phyloP scores from a whole-genome alignment of 148 eudicot species.

The Fagopyrum homotropicum region DNA sequence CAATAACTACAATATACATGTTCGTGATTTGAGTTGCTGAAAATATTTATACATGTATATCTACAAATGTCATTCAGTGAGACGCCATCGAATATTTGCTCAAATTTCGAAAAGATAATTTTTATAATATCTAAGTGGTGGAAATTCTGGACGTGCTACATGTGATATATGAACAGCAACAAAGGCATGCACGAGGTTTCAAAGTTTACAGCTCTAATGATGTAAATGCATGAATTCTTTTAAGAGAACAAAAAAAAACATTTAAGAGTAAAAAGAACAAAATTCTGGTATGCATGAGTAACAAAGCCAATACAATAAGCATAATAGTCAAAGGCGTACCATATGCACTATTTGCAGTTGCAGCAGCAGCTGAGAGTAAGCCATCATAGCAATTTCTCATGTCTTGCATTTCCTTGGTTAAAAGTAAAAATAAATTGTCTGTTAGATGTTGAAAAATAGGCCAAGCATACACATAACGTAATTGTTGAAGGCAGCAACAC shows the following conservation, averaged over 20 bases:
- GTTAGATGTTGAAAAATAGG: neutral
- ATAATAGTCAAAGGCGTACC: conserved; percentile 32
- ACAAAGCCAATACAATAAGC: neutral
- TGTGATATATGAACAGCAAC: neutral
- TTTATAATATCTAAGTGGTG: neutral
- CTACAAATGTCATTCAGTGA: neutral
- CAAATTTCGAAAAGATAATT: neutral
- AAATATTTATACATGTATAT: neutral
- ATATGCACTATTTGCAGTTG: conserved; percentile 81
- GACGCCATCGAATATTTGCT: neutral
- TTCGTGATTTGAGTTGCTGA: neutral
- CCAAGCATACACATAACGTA: neutral
- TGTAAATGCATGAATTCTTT: neutral
- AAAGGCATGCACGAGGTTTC: neutral
- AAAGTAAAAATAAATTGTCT: neutral
- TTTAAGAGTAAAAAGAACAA: neutral
- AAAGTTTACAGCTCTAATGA: neutral
- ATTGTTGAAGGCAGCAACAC: neutral
- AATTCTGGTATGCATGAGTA: neutral
- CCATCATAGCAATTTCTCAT: conserved; percentile 89
- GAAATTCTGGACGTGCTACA: neutral
- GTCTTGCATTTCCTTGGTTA: conserved; percentile 74
- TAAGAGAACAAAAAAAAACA: too few relatives aligned
- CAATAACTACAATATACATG: neutral
- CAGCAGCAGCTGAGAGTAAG: conserved; percentile 95